Percentiles rank a stretch among this genome's conserved stretches.
Evolutionary conservation across 169 alveolate species (phyloP).

Genomic region (Blepharisma undulans): DNA sequence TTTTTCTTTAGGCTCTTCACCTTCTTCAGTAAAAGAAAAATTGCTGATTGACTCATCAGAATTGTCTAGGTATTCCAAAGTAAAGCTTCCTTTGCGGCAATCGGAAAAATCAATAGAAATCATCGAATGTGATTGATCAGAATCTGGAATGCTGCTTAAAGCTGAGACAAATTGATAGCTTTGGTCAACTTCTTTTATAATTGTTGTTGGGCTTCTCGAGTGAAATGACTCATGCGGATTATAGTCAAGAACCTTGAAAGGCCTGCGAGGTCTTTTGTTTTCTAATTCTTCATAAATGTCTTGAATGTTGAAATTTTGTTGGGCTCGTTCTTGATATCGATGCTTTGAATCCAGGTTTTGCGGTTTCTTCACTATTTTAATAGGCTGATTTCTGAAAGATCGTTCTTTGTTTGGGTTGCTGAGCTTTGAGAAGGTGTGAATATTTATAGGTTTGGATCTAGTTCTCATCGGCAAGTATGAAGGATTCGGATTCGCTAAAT

Average conservation of each 20-base stretch:
- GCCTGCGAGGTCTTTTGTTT: neutral
- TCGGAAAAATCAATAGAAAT: neutral
- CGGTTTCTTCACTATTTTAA: neutral
- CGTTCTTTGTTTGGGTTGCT: neutral
- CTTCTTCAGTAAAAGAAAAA: neutral
- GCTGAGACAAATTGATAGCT: neutral
- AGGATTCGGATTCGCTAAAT: neutral
- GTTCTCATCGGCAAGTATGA: neutral
- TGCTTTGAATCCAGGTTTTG: neutral
- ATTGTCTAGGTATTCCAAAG: neutral
- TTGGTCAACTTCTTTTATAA: neutral
- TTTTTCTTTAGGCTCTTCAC: neutral
- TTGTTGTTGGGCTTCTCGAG: neutral
- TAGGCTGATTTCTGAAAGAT: neutral
- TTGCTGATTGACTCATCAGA: neutral
- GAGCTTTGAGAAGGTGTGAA: neutral
- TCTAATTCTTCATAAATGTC: neutral
- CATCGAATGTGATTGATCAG: neutral
- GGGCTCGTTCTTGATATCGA: neutral
- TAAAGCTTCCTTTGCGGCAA: neutral
- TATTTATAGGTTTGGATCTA: neutral
- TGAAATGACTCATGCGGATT: neutral
- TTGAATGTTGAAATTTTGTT: neutral
- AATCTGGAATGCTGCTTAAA: neutral
- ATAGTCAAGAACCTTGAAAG: neutral